These are phyloP conservation scores for Kwoniella shivajii DNA, from an alignment of 1,284 basidiomycete species.

Conservation along the genomic window DNA sequence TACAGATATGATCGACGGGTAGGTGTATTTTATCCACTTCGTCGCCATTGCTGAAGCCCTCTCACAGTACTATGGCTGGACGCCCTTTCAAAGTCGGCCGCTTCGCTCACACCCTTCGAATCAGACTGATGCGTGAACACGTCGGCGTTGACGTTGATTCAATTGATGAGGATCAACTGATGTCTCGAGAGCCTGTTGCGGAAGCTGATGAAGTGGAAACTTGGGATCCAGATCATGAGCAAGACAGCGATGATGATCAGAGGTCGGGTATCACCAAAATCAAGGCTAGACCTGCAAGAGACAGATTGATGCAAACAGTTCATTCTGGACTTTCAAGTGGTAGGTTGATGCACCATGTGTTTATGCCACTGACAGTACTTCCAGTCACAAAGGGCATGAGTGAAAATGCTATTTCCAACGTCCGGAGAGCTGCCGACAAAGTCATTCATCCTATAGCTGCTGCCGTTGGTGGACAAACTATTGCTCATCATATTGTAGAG, in stretches of 20 bases:
- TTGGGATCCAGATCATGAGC: conserved; percentile 82
- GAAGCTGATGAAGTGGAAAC: conserved; percentile 62
- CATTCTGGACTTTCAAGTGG: conserved; percentile 36
- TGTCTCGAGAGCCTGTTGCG: conserved; percentile 62
- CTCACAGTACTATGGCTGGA: conserved; percentile 82
- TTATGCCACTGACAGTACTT: too few relatives aligned
- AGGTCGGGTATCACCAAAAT: conserved; percentile 49
- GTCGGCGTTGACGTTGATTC: conserved; percentile 92
- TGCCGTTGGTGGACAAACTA: conserved; percentile 24
- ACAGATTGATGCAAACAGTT: conserved; percentile 41
- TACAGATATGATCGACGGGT: conserved; percentile 94
- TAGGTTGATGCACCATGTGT: too few relatives aligned
- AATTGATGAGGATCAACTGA: conserved; percentile 73
- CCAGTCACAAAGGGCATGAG: conserved; percentile 50
- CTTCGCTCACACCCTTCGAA: conserved; percentile 90
- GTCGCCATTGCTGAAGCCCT: conserved; percentile 2
- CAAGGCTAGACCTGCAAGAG: conserved; percentile 41
- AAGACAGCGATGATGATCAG: conserved; percentile 55
- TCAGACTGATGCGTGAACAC: conserved; percentile 96
- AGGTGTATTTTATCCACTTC: conserved; percentile 28
- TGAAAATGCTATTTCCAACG: conserved; percentile 48
- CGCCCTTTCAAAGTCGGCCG: conserved; percentile 93
- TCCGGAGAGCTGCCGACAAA: conserved; percentile 56
- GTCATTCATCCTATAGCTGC: conserved; percentile 56
- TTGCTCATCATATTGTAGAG: conserved; percentile 50